Conservation (phyloP, 257 asterid genomes). For the Gentiana straminea region DNA sequence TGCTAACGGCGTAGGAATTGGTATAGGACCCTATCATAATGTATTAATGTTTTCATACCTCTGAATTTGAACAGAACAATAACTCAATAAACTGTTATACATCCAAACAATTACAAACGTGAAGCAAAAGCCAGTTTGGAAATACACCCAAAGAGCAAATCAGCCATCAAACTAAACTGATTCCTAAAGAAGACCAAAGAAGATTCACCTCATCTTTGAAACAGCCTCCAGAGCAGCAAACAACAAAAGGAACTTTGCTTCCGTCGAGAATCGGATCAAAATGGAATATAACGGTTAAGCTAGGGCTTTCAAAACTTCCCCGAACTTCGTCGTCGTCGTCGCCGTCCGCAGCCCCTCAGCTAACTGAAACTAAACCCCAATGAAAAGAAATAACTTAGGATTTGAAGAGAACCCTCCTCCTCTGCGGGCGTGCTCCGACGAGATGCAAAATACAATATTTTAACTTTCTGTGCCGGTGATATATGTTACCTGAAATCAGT, state of each 20-base stretch:
- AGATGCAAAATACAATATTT: not conserved
- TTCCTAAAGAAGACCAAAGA: slow-evolving; percentile 1
- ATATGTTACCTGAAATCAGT: no score
- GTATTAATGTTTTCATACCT: no score
- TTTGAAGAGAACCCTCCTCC: no score
- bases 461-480: no score
- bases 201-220: slow-evolving; percentile 10
- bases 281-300: not conserved
- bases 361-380: slow-evolving; percentile 12
- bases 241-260: not conserved
- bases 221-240: not conserved
- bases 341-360: slow-evolving; percentile 1
- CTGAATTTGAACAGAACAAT: no score
- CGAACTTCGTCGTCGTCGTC: not conserved
- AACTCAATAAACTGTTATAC: not conserved
- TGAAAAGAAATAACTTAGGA: no score
- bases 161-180: not conserved
- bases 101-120: slow-evolving; percentile 1
- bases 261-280: not conserved
- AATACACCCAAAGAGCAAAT: not conserved
- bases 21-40: no score
- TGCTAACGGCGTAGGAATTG: no score
- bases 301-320: not conserved
- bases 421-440: no score
- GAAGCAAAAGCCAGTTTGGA: not conserved